Evolutionary conservation across 2,329 filamentous ascomycete species (phyloP), one percentile per base, ranked within the genome.

Genomic region (Diaporthe sp.): DNA sequence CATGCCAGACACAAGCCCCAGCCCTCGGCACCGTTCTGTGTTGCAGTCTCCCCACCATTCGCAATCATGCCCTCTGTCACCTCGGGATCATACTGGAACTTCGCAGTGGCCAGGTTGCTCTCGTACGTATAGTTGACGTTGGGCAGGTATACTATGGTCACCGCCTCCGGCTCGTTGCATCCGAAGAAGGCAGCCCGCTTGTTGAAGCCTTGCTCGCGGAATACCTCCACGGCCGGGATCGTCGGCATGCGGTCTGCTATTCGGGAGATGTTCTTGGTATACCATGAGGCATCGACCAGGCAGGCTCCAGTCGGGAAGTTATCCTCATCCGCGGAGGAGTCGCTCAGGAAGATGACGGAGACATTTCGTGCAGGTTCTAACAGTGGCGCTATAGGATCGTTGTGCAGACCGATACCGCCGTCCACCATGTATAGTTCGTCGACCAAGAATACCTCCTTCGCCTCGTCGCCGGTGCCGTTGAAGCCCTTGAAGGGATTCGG

Each of bases 401-500:
- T 72, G 35, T 67, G 70, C 35, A 42, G 38, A 12, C 50, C 52
- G 25, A 72, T n/a, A 6, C 71, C 71, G 1, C 71, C 71, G 15
- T 72, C 71, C 13, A 72, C 71, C 50, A 72, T 45, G 17, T 67
- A 67, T 22, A 72, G 4, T 12, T 72, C 71, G 8, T 72, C 71
- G n/a, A 67, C 47, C 19, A 7, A 19, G 40, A 67, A 66, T 3
- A 72, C 71, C 71, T 72, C 58, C 45, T 54, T 57, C 8, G 71
- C 47, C 58, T 67, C 50, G 58, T 67, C 58, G 2, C 71, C 58
- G 0, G 30, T 47, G 4, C 58, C 71, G 45, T 57, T 57, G 60
- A 67, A 57, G 28, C 71, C 71, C 54, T 57, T 66, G 71, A 72
- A 72, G 1, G 71, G 71, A 15, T 67, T 72, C 22, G 71, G 71